Conservation (phyloP, 1,284 basidiomycete species). For the Marasmius fiardii region DNA sequence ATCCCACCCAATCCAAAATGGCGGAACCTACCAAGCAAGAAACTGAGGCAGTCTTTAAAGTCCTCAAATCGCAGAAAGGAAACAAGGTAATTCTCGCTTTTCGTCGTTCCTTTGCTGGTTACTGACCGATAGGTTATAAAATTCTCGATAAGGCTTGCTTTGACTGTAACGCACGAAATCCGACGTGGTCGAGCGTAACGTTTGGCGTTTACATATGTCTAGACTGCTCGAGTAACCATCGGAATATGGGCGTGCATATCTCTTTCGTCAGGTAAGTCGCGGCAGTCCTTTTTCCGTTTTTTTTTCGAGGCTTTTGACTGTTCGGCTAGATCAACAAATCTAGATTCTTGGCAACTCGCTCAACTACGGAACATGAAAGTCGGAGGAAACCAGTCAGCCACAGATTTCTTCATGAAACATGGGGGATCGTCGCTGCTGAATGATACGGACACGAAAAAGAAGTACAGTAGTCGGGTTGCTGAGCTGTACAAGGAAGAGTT, state of each 20-base stretch:
- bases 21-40: slow-evolving; percentile 73
- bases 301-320: not conserved
- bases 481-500: slow-evolving; percentile 94
- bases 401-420: slow-evolving; percentile 89
- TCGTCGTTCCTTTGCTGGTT: slow-evolving; percentile 16
- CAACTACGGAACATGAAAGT: slow-evolving; percentile 97
- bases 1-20: slow-evolving; percentile 34
- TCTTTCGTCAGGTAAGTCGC: slow-evolving; percentile 86
- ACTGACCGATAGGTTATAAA: slow-evolving; percentile 13
- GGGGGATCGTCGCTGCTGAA: slow-evolving; percentile 72
- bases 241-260: slow-evolving; percentile 98
- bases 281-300: no score
- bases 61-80: slow-evolving; percentile 78
- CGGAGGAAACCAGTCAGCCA: slow-evolving; percentile 88
- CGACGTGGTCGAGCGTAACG: slow-evolving; percentile 96
- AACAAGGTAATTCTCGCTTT: slow-evolving; percentile 66
- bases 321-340: slow-evolving; percentile 81
- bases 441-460: slow-evolving; percentile 82
- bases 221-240: slow-evolving; percentile 93
- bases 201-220: slow-evolving; percentile 98
- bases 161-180: slow-evolving; percentile 95
- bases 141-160: slow-evolving; percentile 80
- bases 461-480: slow-evolving; percentile 84
- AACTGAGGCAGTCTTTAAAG: slow-evolving; percentile 74
- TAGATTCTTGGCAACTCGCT: slow-evolving; percentile 91